Evolutionary conservation across 129 eudicot genomes (phyloP).

Genomic region (Ambrosia trifida): DNA sequence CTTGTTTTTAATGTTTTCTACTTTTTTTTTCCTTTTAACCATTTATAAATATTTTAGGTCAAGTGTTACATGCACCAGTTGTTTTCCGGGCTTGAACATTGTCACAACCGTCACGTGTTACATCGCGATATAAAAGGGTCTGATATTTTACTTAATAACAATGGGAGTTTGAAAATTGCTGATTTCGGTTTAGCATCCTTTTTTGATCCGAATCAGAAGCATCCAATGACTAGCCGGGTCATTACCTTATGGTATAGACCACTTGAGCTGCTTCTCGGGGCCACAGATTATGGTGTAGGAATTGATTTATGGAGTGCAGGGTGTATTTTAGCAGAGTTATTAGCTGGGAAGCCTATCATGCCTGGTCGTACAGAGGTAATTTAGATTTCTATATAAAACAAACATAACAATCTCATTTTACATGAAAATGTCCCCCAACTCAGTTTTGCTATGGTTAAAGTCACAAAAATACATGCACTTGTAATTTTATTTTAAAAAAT

Average conservation of each 20-base stretch:
- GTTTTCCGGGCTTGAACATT: constrained; percentile 83
- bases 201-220: constrained; percentile 68
- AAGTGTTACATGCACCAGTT: constrained; percentile 87
- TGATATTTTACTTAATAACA: constrained; percentile 79
- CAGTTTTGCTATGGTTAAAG: no score
- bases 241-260: constrained; percentile 96
- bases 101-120: constrained; percentile 76
- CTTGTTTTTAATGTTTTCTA: not conserved
- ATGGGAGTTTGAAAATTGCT: constrained; percentile 75
- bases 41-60: constrained; percentile 44
- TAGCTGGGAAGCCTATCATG: constrained; percentile 51
- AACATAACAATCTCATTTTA: no score
- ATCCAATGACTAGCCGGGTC: constrained; percentile 91
- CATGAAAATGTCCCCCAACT: no score
- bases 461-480: no score
- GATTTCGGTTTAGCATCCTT: constrained; percentile 89
- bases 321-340: constrained; percentile 54
- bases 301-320: constrained; percentile 87
- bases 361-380: constrained; percentile 51
- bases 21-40: not conserved
- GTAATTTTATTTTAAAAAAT: no score
- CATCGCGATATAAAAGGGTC: constrained; percentile 96
- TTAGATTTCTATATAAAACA: no score
- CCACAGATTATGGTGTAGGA: constrained; percentile 9
- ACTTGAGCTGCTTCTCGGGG: constrained; percentile 29